These are phyloP conservation scores for Penicillium sp. DNA, from an alignment of 2,329 filamentous ascomycete species.

Conservation along the genomic window DNA sequence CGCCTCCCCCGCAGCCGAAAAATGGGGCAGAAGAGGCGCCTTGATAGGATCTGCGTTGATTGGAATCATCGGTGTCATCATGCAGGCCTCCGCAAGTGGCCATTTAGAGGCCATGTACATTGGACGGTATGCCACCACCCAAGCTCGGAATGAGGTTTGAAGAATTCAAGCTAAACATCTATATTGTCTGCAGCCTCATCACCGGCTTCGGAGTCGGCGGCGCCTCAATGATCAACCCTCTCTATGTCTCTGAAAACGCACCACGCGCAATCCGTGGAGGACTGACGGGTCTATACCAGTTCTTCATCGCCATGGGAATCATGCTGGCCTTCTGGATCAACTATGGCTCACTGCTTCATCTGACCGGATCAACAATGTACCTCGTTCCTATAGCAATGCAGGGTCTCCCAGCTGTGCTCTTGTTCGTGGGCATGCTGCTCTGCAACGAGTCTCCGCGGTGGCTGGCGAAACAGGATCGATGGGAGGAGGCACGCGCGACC, in stretches of 20 bases:
- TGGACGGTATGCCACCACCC: slow-evolving; percentile 51
- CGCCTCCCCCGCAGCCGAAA: slow-evolving; percentile 41
- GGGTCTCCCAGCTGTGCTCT: slow-evolving; percentile 61
- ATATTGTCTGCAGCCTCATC: slow-evolving; percentile 37
- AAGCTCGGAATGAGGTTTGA: not conserved
- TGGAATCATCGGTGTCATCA: slow-evolving; percentile 61
- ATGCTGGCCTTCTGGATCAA: slow-evolving; percentile 55
- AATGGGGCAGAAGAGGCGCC: slow-evolving; percentile 55
- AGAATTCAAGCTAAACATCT: not conserved
- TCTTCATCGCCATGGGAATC: slow-evolving; percentile 53
- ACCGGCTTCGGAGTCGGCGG: slow-evolving; percentile 53
- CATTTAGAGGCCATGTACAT: slow-evolving; percentile 64
- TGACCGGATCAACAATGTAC: slow-evolving; percentile 53
- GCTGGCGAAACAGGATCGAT: slow-evolving; percentile 66
- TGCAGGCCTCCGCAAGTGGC: slow-evolving; percentile 64
- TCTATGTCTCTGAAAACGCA: slow-evolving; percentile 62
- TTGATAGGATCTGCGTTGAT: slow-evolving; percentile 60
- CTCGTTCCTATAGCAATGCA: slow-evolving; percentile 66
- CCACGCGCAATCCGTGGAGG: slow-evolving; percentile 61
- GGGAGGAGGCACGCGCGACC: slow-evolving; percentile 62
- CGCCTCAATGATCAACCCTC: slow-evolving; percentile 59
- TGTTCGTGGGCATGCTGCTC: slow-evolving; percentile 61
- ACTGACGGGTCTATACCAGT: slow-evolving; percentile 61
- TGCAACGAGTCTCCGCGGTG: slow-evolving; percentile 68
- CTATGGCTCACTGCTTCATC: slow-evolving; percentile 53